A percentile compares a stretch with the other conserved stretches of the same genome.
These are phyloP conservation scores for Physcomitrium patens DNA, from an alignment of 225 moss, liverwort and hornwort genomes.

Conservation along the genomic window DNA sequence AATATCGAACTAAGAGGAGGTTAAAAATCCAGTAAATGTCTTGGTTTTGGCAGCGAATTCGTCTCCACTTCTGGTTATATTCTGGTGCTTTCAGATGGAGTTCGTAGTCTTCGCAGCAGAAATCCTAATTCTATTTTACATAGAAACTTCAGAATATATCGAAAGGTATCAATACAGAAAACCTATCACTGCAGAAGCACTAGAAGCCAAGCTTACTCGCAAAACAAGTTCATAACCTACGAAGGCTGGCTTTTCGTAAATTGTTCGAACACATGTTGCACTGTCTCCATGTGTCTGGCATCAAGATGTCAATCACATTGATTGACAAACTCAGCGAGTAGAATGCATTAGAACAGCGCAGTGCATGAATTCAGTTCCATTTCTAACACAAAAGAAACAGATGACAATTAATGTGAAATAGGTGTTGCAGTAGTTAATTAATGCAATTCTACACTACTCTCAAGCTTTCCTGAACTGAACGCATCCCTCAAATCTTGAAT, in stretches of 20 bases:
- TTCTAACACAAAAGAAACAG: too few species aligned
- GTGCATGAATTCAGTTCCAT: too few species aligned
- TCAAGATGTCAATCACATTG: too few species aligned
- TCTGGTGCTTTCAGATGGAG: conserved; percentile 28
- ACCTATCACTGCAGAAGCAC: background rate
- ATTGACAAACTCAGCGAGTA: too few species aligned
- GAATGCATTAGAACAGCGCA: too few species aligned
- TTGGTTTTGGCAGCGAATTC: background rate
- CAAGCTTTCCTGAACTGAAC: conserved; percentile 59
- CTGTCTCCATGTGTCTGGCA: too few species aligned
- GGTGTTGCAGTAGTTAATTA: conserved; percentile 66
- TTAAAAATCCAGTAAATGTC: background rate
- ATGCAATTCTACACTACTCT: conserved; percentile 75
- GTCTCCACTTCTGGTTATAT: conserved; percentile 34
- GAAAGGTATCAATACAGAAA: background rate
- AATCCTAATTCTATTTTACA: conserved; percentile 66
- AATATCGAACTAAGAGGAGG: background rate
- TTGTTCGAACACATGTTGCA: too few species aligned
- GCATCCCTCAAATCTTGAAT: conserved; percentile 11
- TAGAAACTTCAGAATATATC: conserved; percentile 82
- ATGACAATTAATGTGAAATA: too few species aligned
- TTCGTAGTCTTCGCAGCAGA: conserved; percentile 56
- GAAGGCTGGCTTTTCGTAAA: too few species aligned
- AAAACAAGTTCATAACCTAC: too few species aligned
- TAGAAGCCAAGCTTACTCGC: background rate